Evolutionary conservation across 75 land plant genomes (phyloP), one percentile per base, ranked within the genome.

Genomic region (Selaginella moellendorffii): DNA sequence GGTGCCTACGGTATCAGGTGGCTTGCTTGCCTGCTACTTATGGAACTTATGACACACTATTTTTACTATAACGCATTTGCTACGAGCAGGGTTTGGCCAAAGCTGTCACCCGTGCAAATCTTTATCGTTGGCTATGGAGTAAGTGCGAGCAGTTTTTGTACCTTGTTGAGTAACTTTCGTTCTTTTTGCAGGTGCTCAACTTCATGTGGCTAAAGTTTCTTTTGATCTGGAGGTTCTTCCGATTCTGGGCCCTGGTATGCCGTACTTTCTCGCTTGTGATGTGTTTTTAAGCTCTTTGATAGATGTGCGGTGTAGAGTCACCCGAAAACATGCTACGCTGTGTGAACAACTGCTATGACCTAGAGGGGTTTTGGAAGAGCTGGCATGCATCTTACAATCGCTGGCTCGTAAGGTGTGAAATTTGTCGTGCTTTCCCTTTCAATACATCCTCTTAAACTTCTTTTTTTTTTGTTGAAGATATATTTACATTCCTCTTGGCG

Each of bases 341-440:
- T 68, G 75, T 95, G 22, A 95, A 89, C 64, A 95, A 95, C 66
- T 95, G 99, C 74, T 69, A 79, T 71, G 82, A 82, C 69, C 66
- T 95, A 65, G 96, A 88, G 75, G 76, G 74, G 10, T 95, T 95
- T 36, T 95, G 99, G 99, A 95, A 89, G 77, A 86, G 79, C 72
- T 95, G 99, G 99, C 99, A 95, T 79, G 87, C 99, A 31, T 95
- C 99, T 9, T 95, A 72, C 71, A 95, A 95, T 79, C 95, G 83
- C 75, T 95, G 96, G 90, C 83, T 95, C 54, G 96, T 95, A 27
- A 95, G 96, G 99, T n/a, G n/a, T n/a, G n/a, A n/a, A n/a, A n/a
- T n/a, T n/a, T n/a, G n/a, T n/a, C n/a, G n/a, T n/a, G n/a, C n/a
- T n/a, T n/a, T n/a, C n/a, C n/a, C n/a, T n/a, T n/a, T n/a, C n/a